These are phyloP conservation scores for Colletotrichum coccodes DNA, from an alignment of 2,329 filamentous ascomycete species.

Conservation along the genomic window DNA sequence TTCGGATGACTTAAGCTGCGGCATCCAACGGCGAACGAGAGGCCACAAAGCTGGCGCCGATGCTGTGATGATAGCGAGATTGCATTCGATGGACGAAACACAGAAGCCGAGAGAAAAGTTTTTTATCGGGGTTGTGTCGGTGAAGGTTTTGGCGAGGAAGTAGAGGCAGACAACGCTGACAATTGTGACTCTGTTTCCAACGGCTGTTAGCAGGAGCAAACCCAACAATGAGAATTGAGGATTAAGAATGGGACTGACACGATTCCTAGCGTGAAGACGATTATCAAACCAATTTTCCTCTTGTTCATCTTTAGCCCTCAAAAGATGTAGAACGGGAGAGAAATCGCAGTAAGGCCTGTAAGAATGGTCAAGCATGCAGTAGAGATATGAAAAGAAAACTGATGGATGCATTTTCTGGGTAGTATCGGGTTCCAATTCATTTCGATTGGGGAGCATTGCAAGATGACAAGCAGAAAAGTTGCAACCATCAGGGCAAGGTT, in stretches of 20 bases:
- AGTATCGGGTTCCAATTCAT: conserved; percentile 40
- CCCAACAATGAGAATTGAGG: no score
- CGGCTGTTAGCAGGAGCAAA: background rate
- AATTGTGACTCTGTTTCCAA: background rate
- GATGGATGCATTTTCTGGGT: background rate
- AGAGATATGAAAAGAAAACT: conserved; percentile 39
- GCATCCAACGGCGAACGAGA: conserved; percentile 41
- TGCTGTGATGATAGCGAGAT: conserved; percentile 49
- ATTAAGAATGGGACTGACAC: conserved; percentile 34
- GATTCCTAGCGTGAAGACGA: conserved; percentile 44
- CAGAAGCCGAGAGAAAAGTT: conserved; percentile 37
- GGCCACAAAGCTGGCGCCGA: conserved; percentile 49
- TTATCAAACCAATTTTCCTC: conserved; percentile 44
- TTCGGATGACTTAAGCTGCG: conserved; percentile 12
- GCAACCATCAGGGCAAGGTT: conserved; percentile 46
- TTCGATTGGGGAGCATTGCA: conserved; percentile 51
- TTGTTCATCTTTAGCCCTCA: conserved; percentile 43
- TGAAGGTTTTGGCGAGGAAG: background rate
- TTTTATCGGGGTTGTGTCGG: background rate
- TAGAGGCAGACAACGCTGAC: background rate
- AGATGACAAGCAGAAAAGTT: conserved; percentile 48
- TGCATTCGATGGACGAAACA: conserved; percentile 45
- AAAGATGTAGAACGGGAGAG: conserved; percentile 46
- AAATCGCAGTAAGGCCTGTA: conserved; percentile 51
- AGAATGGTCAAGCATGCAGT: conserved; percentile 49